Percentiles rank a stretch among this genome's conserved stretches.
phyloP scores from a whole-genome alignment of 2,329 filamentous ascomycete species.

The Ophiosphaerella narmari region DNA sequence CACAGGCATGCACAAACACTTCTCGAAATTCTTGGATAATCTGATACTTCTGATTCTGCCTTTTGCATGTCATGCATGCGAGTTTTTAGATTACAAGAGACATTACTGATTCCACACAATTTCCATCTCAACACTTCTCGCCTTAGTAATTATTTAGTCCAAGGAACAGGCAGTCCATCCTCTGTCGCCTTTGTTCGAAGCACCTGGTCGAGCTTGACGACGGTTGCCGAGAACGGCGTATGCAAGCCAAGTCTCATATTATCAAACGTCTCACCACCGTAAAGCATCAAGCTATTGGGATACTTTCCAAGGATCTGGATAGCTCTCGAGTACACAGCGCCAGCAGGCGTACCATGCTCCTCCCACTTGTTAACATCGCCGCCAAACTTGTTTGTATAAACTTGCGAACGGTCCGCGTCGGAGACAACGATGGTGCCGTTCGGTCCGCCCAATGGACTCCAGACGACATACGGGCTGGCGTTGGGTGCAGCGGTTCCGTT shows the following conservation, averaged over 20 bases:
- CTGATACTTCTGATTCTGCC: no score
- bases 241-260: constrained; percentile 8
- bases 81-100: no score
- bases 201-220: constrained; percentile 11
- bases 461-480: constrained; percentile 24
- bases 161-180: no score
- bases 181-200: constrained; percentile 3
- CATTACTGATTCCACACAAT: no score
- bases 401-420: constrained; percentile 20
- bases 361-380: constrained; percentile 24
- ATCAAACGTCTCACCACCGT: constrained; percentile 25
- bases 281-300: constrained; percentile 19
- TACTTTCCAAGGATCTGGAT: constrained; percentile 22
- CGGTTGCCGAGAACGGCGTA: constrained; percentile 19
- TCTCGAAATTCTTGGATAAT: no score
- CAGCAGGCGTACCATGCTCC: constrained; percentile 23
- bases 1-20: no score
- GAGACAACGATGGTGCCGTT: constrained; percentile 27
- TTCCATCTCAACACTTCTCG: no score
- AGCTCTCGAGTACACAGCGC: constrained; percentile 19
- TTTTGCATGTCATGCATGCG: no score
- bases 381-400: constrained; percentile 22
- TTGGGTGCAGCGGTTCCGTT: constrained; percentile 20
- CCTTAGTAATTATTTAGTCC: no score
- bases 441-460: constrained; percentile 25